Evolutionary conservation across 805 yeast species (phyloP).

Genomic region (Candida palmyrensis): DNA sequence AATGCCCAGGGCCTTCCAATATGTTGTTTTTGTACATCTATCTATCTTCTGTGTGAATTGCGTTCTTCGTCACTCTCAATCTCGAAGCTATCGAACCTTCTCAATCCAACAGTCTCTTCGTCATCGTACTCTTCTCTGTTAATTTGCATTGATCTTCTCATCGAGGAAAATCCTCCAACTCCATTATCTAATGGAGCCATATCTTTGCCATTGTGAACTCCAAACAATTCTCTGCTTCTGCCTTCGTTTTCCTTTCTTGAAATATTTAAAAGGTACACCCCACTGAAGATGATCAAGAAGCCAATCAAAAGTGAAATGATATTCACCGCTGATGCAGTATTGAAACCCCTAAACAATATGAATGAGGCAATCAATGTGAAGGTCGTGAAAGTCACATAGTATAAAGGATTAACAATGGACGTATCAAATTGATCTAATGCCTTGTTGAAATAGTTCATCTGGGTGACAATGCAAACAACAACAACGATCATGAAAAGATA

Average conservation of each 20-base stretch:
- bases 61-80: slow-evolving; percentile 40
- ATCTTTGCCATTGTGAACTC: slow-evolving; percentile 51
- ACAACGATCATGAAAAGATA: slow-evolving; percentile 77
- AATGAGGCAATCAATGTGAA: slow-evolving; percentile 83
- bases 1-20: too few relatives aligned
- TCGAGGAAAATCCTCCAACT: slow-evolving; percentile 64
- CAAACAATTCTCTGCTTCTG: slow-evolving; percentile 49
- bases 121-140: slow-evolving; percentile 39
- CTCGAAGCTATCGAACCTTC: slow-evolving; percentile 61
- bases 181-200: slow-evolving; percentile 77
- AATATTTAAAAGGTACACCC: slow-evolving; percentile 78
- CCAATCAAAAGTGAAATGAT: slow-evolving; percentile 80
- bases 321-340: slow-evolving; percentile 74
- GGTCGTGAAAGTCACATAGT: slow-evolving; percentile 88
- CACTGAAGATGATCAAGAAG: slow-evolving; percentile 79
- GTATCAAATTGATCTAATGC: slow-evolving; percentile 93
- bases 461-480: slow-evolving; percentile 76
- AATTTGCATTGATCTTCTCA: slow-evolving; percentile 71
- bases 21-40: too few relatives aligned
- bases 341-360: slow-evolving; percentile 80
- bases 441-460: slow-evolving; percentile 91
- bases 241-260: slow-evolving; percentile 60
- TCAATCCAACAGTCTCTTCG: slow-evolving; percentile 48
- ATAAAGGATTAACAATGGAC: slow-evolving; percentile 84
- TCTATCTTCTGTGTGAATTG: too few relatives aligned